phyloP scores from a whole-genome alignment of 768 basidiomycete genomes.

The Glaciozyma martinii region DNA sequence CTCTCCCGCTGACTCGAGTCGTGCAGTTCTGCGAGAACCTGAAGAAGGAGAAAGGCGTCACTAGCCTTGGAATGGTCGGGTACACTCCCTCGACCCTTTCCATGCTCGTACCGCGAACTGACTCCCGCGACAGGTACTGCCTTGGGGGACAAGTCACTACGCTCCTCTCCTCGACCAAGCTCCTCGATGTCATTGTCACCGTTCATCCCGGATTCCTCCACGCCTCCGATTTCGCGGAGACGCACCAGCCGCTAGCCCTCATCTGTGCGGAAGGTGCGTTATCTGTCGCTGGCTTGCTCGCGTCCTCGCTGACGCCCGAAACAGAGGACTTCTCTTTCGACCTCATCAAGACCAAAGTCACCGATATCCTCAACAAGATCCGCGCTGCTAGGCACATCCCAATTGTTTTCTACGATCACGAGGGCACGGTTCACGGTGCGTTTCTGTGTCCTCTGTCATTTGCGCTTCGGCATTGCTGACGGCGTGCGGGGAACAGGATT shows the following conservation, averaged over 20 bases:
- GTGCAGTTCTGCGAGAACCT: background rate
- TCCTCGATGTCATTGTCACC: constrained; percentile 1
- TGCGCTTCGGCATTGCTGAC: background rate
- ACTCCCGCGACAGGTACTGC: background rate
- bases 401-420: background rate
- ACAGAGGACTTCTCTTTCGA: constrained; percentile 6
- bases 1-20: background rate
- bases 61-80: background rate
- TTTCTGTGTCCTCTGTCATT: background rate
- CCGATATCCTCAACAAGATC: background rate
- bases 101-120: background rate
- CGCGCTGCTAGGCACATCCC: background rate
- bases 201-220: background rate
- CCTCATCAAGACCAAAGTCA: background rate
- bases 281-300: too few relatives aligned
- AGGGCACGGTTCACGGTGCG: background rate
- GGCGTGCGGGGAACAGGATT: background rate
- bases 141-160: background rate
- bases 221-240: background rate
- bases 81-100: background rate
- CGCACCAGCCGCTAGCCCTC: background rate
- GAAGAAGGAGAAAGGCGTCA: background rate
- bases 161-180: background rate
- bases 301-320: too few relatives aligned
- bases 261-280: background rate